These are phyloP conservation scores for Boechera retrofracta DNA, from an alignment of 345 rosid genomes.

Conservation along the genomic window DNA sequence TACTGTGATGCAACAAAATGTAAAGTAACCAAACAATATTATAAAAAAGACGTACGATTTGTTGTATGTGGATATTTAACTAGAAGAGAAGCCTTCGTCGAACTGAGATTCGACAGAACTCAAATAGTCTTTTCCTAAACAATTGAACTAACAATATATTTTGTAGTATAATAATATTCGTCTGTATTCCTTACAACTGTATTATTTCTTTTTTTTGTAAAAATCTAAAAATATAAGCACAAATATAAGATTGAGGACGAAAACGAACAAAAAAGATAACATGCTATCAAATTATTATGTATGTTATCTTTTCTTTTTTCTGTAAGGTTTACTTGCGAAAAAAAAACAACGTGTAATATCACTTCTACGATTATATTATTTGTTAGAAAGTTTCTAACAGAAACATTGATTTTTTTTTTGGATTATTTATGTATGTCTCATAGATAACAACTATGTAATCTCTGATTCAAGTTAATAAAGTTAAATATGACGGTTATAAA, in stretches of 20 bases:
- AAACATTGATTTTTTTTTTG: background rate
- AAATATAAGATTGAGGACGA: too few species aligned
- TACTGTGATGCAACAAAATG: slow-evolving; percentile 23
- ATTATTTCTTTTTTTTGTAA: background rate
- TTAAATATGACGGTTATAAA: background rate
- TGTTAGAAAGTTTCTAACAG: background rate
- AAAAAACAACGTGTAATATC: background rate
- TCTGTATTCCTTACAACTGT: background rate
- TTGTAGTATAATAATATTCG: background rate
- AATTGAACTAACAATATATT: slow-evolving; percentile 4
- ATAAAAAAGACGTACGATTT: background rate
- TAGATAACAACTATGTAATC: background rate
- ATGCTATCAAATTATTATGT: too few species aligned
- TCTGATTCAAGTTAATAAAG: background rate
- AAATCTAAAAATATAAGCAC: too few species aligned
- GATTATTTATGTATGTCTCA: too few species aligned
- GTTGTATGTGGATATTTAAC: slow-evolving; percentile 9
- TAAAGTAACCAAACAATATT: slow-evolving; percentile 12
- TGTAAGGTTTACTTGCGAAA: too few species aligned
- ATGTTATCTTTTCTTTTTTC: too few species aligned
- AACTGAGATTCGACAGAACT: slow-evolving; percentile 32
- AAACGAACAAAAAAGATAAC: too few species aligned
- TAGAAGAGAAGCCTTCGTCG: slow-evolving; percentile 2
- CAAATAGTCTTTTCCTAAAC: slow-evolving; percentile 2
- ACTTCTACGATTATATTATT: too few species aligned